phyloP scores from a whole-genome alignment of 2,329 filamentous ascomycete species.

The Pseudogymnoascus sp. region DNA sequence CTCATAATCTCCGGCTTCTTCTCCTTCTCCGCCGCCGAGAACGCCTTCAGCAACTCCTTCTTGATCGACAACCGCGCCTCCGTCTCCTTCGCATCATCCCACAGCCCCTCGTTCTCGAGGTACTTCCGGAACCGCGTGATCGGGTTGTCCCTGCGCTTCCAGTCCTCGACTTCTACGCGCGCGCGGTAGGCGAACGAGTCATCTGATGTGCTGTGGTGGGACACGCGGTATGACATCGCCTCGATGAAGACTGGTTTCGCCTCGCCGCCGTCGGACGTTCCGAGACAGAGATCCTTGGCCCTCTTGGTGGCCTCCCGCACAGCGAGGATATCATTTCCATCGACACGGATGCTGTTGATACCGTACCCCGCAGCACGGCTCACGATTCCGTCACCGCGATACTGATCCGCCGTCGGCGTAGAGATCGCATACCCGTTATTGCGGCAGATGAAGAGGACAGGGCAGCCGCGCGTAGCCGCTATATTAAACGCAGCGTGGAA shows the following conservation, averaged over 20 bases:
- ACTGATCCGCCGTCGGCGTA: slow-evolving; percentile 83
- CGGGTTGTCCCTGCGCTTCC: slow-evolving; percentile 84
- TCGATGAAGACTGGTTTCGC: slow-evolving; percentile 73
- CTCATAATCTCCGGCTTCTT: slow-evolving; percentile 64
- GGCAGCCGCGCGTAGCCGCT: slow-evolving; percentile 78
- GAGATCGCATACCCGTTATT: slow-evolving; percentile 92
- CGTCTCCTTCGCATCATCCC: slow-evolving; percentile 79
- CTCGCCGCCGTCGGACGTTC: slow-evolving; percentile 20
- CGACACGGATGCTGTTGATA: slow-evolving; percentile 86
- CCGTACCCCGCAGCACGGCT: slow-evolving; percentile 81
- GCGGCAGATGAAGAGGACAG: slow-evolving; percentile 80
- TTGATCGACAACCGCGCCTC: slow-evolving; percentile 56
- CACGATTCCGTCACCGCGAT: slow-evolving; percentile 84
- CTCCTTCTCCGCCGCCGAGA: slow-evolving; percentile 72
- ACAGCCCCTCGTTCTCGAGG: slow-evolving; percentile 73
- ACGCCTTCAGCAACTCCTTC: slow-evolving; percentile 74
- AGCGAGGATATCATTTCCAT: slow-evolving; percentile 91
- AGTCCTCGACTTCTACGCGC: slow-evolving; percentile 86
- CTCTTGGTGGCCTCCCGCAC: slow-evolving; percentile 71
- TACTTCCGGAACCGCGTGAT: slow-evolving; percentile 81
- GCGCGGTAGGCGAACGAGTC: slow-evolving; percentile 96
- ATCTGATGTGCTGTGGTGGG: slow-evolving; percentile 92
- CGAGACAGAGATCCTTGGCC: slow-evolving; percentile 68
- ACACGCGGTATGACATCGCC: slow-evolving; percentile 96
- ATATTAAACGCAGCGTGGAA: slow-evolving; percentile 90